A percentile compares a stretch with the other conserved stretches of the same genome.
phyloP scores from a whole-genome alignment of 371 early-diverging fungal genomes.

The Mortierella sp. region DNA sequence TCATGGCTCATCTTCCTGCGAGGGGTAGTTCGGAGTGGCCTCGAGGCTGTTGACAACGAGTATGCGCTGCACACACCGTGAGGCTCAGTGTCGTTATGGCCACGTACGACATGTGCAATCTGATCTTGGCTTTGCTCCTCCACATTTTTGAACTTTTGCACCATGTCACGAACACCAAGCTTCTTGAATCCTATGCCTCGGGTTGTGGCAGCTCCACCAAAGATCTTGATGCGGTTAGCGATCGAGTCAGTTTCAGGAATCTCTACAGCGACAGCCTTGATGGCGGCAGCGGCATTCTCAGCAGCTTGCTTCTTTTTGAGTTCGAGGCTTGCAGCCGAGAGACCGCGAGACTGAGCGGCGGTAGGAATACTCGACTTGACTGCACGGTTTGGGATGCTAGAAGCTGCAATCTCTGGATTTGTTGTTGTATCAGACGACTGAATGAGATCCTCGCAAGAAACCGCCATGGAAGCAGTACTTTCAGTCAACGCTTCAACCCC shows the following conservation, averaged over 20 bases:
- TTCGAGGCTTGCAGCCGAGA: constrained; percentile 32
- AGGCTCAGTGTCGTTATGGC: constrained; percentile 26
- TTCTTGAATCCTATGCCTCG: not conserved
- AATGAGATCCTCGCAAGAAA: not conserved
- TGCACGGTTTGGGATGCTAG: constrained; percentile 16
- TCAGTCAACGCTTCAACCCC: constrained; percentile 8
- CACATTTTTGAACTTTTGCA: constrained; percentile 37
- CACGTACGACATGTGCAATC: constrained; percentile 44
- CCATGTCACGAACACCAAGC: constrained; percentile 40
- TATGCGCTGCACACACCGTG: constrained; percentile 39
- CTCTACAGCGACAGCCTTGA: constrained; percentile 39
- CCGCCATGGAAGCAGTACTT: not conserved
- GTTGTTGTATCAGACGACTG: not conserved
- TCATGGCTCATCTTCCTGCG: constrained; percentile 53
- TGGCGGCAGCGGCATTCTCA: constrained; percentile 22
- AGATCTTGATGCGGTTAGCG: constrained; percentile 44
- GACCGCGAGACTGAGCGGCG: constrained; percentile 15
- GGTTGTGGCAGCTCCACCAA: constrained; percentile 29
- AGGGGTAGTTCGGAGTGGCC: constrained; percentile 20
- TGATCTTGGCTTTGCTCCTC: constrained; percentile 33
- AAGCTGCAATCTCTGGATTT: constrained; percentile 12
- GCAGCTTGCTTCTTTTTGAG: constrained; percentile 54
- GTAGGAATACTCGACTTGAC: constrained; percentile 18
- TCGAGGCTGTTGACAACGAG: constrained; percentile 33
- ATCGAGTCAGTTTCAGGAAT: constrained; percentile 50